Base-by-base conservation (phyloP, 1,284 basidiomycete genomes). In the Papiliotrema laurentii region DNA sequence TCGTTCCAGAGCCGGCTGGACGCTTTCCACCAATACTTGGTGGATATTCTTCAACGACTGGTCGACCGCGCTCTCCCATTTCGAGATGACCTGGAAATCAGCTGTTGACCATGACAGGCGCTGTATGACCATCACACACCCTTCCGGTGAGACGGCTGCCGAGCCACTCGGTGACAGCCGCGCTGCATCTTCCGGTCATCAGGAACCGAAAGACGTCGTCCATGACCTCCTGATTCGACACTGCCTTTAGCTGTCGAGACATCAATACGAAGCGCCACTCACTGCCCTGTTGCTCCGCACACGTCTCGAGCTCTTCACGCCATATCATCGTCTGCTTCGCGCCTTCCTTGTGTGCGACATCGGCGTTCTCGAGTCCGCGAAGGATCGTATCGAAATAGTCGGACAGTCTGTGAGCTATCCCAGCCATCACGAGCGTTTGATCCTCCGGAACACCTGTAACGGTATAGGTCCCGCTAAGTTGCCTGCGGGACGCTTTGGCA, bases 241-340 rank as follows among this genome's bases (percentile, higher is more conserved):
- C 65, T 71, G 33, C 19, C 16, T 13, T 51, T 25, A 39, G 28
- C 22, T 19, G n/a, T 14, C 5, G 16, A 43, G 4, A 3, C 16
- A 3, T 24, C 3, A 18, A 27, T 31, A 9, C 6, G 4, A 37
- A 30, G 18, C n/a, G 11, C 26, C 10, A 59, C 67, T 58, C 48
- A 69, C 67, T 58, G 13, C 61, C 68, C 38, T 70, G 68, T 34
- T 70, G 61, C 37, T 63, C 54, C 2, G 58, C 69, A 40, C 69
- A 70, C 4, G 57, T 56, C 44, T 72, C 69, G 27, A 70, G 51
- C 45, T 70, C 68, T 47, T 72, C 69, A 25, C 68, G 47, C 60
- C 68, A 69, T 0, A 68, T 59, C 58, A 70, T 59, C 1, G 63
- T 72, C 55, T 69, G 67, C 54, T 66, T 70, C 19, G 64, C 62